A percentile compares a stretch with the other conserved stretches of the same genome.
phyloP scores from a whole-genome alignment of 805 yeast genomes.

The Saccharomycopsis fermentans region DNA sequence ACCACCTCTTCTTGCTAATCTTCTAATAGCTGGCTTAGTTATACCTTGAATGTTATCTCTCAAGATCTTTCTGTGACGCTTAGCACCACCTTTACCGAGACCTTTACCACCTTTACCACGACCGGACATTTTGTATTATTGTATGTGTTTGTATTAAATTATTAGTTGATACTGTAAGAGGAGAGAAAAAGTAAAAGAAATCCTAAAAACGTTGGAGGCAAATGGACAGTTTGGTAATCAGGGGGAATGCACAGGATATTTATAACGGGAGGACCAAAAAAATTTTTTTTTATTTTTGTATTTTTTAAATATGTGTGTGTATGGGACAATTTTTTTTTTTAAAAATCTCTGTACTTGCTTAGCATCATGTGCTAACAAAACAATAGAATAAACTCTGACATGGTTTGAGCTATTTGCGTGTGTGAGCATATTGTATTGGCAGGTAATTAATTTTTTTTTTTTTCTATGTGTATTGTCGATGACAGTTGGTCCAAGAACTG shows the following conservation, averaged over 20 bases:
- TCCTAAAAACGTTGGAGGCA: neutral
- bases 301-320: too few relatives aligned
- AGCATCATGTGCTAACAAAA: neutral
- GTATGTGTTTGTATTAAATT: neutral
- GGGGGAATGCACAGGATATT: neutral
- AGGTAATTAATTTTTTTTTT: neutral
- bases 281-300: neutral
- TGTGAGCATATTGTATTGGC: neutral
- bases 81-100: constrained; percentile 99
- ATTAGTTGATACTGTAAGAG: neutral
- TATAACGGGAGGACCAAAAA: neutral
- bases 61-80: constrained; percentile 98
- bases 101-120: constrained; percentile 99
- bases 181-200: neutral
- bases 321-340: neutral
- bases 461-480: neutral
- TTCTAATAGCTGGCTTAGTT: constrained; percentile 99
- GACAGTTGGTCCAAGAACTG: neutral
- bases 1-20: constrained; percentile 99
- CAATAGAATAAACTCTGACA: neutral
- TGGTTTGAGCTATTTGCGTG: neutral
- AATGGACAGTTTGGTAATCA: neutral
- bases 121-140: constrained; percentile 65
- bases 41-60: constrained; percentile 99
- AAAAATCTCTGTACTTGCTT: neutral